Conservation (phyloP, 345 rosid species). For the Bruguiera parviflora region DNA sequence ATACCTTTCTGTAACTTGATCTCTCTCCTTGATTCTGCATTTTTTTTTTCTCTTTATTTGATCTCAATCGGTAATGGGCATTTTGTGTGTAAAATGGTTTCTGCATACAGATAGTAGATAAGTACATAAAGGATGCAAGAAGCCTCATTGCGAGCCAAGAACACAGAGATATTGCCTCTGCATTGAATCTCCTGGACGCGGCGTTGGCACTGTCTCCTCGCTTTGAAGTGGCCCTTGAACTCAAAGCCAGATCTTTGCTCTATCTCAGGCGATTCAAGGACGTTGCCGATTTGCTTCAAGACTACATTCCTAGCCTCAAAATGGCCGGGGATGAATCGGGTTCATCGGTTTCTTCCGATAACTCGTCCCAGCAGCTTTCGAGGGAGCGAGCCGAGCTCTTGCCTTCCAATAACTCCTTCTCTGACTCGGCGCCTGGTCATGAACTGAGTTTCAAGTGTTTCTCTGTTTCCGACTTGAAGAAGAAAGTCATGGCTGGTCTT, state of each 20-base stretch:
- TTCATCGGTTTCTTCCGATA: slow-evolving; percentile 41
- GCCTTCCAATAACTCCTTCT: slow-evolving; percentile 17
- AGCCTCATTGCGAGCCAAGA: slow-evolving; percentile 62
- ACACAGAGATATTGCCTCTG: slow-evolving; percentile 52
- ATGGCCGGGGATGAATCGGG: slow-evolving; percentile 54
- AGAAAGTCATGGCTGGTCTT: slow-evolving; percentile 83
- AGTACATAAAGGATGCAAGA: slow-evolving; percentile 71
- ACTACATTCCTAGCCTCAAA: slow-evolving; percentile 74
- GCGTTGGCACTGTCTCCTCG: slow-evolving; percentile 78
- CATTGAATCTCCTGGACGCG: slow-evolving; percentile 69
- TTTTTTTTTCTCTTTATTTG: neutral
- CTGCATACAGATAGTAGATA: slow-evolving; percentile 56
- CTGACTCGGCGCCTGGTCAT: slow-evolving; percentile 32
- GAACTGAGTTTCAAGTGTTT: slow-evolving; percentile 75
- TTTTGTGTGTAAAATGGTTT: neutral
- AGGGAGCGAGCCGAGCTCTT: slow-evolving; percentile 57
- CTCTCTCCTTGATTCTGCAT: neutral
- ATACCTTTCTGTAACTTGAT: neutral
- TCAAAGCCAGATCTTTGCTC: slow-evolving; percentile 74
- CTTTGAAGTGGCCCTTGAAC: slow-evolving; percentile 65
- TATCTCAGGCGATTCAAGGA: slow-evolving; percentile 64
- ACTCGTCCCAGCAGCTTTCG: slow-evolving; percentile 42
- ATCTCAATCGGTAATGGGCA: neutral
- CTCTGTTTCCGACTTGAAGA: slow-evolving; percentile 71
- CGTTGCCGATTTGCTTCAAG: slow-evolving; percentile 81